A percentile compares a stretch with the other conserved stretches of the same genome.
These are phyloP conservation scores for Pseudonectria foliicola DNA, from an alignment of 2,329 filamentous ascomycete genomes.

Conservation along the genomic window DNA sequence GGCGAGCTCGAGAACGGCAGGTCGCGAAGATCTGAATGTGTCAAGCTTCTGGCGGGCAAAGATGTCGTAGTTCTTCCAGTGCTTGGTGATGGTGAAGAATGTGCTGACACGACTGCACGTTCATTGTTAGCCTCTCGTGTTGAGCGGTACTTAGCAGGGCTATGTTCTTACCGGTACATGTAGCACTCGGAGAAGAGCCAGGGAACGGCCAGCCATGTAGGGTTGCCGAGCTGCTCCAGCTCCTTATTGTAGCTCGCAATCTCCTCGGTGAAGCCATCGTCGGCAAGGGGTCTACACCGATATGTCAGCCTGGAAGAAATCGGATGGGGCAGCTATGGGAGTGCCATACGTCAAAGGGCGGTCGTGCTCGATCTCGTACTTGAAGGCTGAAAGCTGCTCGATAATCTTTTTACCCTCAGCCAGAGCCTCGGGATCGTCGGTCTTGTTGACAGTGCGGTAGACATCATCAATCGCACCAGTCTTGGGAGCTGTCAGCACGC, in stretches of 20 bases:
- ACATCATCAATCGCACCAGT: constrained; percentile 91
- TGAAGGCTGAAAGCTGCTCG: constrained; percentile 69
- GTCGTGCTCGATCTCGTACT: constrained; percentile 93
- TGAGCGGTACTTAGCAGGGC: constrained; percentile 3
- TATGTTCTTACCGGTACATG: constrained; percentile 59
- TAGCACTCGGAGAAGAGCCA: constrained; percentile 97
- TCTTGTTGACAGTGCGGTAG: constrained; percentile 62
- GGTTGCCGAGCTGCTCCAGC: constrained; percentile 62
- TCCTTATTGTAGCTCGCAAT: constrained; percentile 81
- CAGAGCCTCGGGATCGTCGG: constrained; percentile 54
- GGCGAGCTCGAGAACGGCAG: constrained; percentile 76
- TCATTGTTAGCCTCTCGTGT: background rate
- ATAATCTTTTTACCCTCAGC: constrained; percentile 84
- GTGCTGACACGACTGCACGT: constrained; percentile 63
- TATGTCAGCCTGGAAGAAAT: constrained; percentile 4
- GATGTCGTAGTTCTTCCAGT: constrained; percentile 88
- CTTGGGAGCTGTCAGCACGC: constrained; percentile 35
- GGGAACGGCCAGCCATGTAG: constrained; percentile 74
- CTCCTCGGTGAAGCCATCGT: constrained; percentile 76
- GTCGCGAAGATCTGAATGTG: constrained; percentile 86
- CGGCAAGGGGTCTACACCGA: constrained; percentile 54
- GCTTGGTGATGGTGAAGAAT: constrained; percentile 65
- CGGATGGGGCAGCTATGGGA: no score
- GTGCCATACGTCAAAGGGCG: constrained; percentile 61
- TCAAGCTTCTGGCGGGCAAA: constrained; percentile 85